Evolutionary conservation across 2,329 filamentous ascomycete genomes (phyloP), one percentile per base, ranked within the genome.

Genomic region (Amylocarpus encephaloides): DNA sequence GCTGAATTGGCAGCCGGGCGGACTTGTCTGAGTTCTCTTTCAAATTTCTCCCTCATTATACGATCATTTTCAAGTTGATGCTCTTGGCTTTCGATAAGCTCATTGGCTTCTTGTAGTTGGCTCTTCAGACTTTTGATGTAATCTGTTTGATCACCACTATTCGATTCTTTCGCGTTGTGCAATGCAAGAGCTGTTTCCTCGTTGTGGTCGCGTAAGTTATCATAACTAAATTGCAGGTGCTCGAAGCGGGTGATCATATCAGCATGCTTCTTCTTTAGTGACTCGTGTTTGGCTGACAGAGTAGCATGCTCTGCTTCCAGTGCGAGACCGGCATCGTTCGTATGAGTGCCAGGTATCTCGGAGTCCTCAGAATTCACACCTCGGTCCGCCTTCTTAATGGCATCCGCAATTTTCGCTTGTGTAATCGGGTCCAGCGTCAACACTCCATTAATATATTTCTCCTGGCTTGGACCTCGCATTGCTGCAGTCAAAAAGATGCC

Each of bases 31-130:
- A 80, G 72, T 55, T 82, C 77, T 52, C 70, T 71, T 47, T 70
- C 66, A 30, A 78, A 63, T 26, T 67, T 70, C 39, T 71, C 70
- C 57, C 70, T 63, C 2, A 69, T 65, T 13, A 70, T 64, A 15
- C 70, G 68, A 53, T 75, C 67, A 30, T 76, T 72, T 50, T 85
- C 78, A 10, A 84, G 68, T 58, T 86, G 78, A 16, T 77, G 75
- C 64, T 91, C 86, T 58, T 88, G 79, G 19, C 74, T 77, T 35
- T 82, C 80, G 62, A 91, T 90, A 44, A 88, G 72, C 51, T 84
- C 76, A 64, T 88, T 83, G 60, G 86, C 82, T 59, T 88, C 80
- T 36, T 78, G 77, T 19, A 84, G 70, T 57, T 77, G 76, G 39
- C 71, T 69, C 58, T 83, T 73, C 58, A 85, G 69, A 52, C 74